Evolutionary conservation across 371 early-diverging fungal genomes (phyloP), one percentile per base, ranked within the genome.

Genomic region (Fennellomyces sp.): DNA sequence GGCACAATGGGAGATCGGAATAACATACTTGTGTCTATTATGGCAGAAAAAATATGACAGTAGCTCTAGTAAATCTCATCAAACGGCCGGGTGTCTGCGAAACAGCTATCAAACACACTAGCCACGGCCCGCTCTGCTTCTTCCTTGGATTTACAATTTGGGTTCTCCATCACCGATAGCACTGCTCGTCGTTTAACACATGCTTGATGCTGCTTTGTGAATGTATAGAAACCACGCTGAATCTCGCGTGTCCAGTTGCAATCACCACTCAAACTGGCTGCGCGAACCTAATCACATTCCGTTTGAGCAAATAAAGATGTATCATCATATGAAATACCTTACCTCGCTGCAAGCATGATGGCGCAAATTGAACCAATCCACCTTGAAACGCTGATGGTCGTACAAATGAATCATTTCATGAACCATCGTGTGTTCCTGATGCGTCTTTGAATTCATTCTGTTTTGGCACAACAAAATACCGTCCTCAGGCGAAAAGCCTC

Each of bases 331-430:
- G 12, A n/a, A 38, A 45, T 11, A 45, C 45, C 60, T 63, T 79
- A 88, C 85, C 67, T 93, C 97, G 26, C 94, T 85, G 69, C 98
- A 98, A 2, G 98, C 98, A 64, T 93, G 91, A 68, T 97, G 96
- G 38, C 86, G 84, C 56, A 91, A 77, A 65, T 94, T 91, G 56
- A 72, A 77, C 93, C 93, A 93, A 60, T 95, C 88, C 5, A 95
- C 76, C 45, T 91, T 87, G 64, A 91, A 91, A 60, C 87, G 85
- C 61, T 87, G 89, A 64, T 92, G 87, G 65, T 97, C 97, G 69
- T 90, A 97, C 57, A 95, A 94, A 72, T 97, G 97, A n/a, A 97
- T 82, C 83, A 96, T 90, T 73, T 97, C 97, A 70, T 97, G 97
- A 2, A 91, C 93, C 84, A 97, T 88, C 0, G 96, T 94, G 39